A percentile compares a stretch with the other conserved stretches of the same genome.
These are phyloP conservation scores for Phytophthora pistaciae DNA, from an alignment of 352 stramenopile species.

Conservation along the genomic window DNA sequence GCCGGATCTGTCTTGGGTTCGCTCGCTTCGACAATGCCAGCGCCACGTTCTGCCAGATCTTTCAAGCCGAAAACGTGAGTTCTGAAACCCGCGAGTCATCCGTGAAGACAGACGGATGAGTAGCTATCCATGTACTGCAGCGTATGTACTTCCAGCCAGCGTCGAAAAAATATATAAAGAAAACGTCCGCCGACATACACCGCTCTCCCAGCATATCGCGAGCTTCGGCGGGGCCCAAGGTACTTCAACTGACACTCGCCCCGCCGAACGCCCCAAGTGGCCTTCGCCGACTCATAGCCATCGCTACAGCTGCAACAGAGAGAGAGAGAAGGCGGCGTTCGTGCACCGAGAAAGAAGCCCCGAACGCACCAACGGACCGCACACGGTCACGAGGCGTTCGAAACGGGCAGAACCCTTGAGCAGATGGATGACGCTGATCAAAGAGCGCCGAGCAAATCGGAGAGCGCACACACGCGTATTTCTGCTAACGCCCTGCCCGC, in stretches of 20 bases:
- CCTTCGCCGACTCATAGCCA: background rate
- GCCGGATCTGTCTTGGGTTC: too few species aligned
- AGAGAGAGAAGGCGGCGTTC: background rate
- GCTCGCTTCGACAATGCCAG: too few species aligned
- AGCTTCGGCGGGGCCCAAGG: background rate
- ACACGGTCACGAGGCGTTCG: background rate
- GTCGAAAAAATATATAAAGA: background rate
- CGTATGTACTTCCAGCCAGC: background rate
- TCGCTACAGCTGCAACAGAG: background rate
- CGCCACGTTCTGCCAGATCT: background rate
- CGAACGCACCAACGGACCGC: background rate
- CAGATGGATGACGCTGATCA: background rate
- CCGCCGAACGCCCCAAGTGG: background rate
- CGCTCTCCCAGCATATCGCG: background rate
- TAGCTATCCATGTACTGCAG: background rate
- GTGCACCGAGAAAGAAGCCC: background rate
- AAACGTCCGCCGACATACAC: background rate
- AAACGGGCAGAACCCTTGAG: background rate
- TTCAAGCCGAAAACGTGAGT: background rate
- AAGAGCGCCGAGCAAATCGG: conserved; percentile 13
- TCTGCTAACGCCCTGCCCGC: conserved; percentile 6
- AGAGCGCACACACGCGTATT: conserved; percentile 6
- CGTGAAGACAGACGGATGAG: background rate
- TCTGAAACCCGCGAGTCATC: background rate
- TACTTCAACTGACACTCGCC: background rate